These are phyloP conservation scores for Penicillium macrosclerotiorum DNA, from an alignment of 495 filamentous ascomycete species.

Conservation along the genomic window DNA sequence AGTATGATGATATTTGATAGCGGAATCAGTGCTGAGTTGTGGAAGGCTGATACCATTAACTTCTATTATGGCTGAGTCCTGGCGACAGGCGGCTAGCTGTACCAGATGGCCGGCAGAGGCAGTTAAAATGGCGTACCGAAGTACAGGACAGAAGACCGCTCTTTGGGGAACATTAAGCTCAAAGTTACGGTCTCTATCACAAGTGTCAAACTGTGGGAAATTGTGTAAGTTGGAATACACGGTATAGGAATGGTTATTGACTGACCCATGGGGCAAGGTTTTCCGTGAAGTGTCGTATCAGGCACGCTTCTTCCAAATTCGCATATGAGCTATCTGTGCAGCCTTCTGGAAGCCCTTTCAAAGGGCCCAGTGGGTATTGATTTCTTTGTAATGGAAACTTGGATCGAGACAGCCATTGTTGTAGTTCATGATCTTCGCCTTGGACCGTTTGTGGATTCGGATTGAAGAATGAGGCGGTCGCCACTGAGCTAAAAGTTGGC, in stretches of 20 bases:
- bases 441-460: background rate
- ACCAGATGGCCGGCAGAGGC: constrained; percentile 26
- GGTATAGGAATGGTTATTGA: background rate
- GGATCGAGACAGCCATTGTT: background rate
- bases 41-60: constrained; percentile 19
- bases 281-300: constrained; percentile 29
- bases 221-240: background rate
- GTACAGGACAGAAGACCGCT: constrained; percentile 28
- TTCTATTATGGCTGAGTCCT: constrained; percentile 3
- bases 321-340: constrained; percentile 2
- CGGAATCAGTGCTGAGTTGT: constrained; percentile 20
- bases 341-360: constrained; percentile 2
- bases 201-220: constrained; percentile 12
- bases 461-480: background rate
- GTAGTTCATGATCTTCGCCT: background rate
- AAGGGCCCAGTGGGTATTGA: constrained; percentile 13
- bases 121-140: constrained; percentile 30
- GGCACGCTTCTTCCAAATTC: constrained; percentile 21
- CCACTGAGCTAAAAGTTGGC: background rate
- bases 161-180: constrained; percentile 23
- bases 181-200: constrained; percentile 27
- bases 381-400: background rate
- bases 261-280: constrained; percentile 26
- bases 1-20: constrained; percentile 29
- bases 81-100: constrained; percentile 7